These are phyloP conservation scores for Fusarium xyrophilum DNA, from an alignment of 2,329 filamentous ascomycete genomes.

Conservation along the genomic window DNA sequence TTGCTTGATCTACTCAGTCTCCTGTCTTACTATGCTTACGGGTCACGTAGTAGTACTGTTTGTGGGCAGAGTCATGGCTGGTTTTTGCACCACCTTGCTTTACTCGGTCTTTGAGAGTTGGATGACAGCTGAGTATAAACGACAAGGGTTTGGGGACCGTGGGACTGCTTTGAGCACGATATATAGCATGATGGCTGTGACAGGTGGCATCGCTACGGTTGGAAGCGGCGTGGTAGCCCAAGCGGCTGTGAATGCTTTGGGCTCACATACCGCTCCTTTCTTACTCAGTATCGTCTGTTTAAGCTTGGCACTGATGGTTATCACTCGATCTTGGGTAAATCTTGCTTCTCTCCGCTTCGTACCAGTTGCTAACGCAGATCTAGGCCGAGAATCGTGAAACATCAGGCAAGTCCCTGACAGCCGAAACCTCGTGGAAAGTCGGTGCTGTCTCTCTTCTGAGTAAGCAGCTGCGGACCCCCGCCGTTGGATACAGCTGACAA, in stretches of 20 bases:
- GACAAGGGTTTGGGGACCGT: background rate
- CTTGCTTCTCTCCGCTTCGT: fast-evolving
- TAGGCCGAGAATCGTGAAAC: background rate
- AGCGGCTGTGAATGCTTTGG: background rate
- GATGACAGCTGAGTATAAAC: background rate
- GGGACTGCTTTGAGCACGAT: background rate
- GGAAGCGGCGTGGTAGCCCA: background rate
- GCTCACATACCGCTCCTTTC: background rate
- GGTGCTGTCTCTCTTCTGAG: background rate
- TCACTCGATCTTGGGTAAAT: background rate
- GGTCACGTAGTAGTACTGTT: fast-evolving
- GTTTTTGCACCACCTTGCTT: background rate
- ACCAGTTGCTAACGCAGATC: fast-evolving
- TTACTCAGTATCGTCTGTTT: background rate
- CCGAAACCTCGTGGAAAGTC: fast-evolving
- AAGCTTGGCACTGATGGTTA: background rate
- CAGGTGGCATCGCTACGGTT: background rate
- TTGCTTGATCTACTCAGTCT: fast-evolving
- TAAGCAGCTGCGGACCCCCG: fast-evolving
- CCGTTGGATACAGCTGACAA: background rate
- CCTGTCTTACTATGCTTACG: background rate
- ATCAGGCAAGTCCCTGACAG: fast-evolving
- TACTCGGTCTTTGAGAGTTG: background rate
- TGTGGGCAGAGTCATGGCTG: background rate
- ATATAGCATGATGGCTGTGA: background rate